phyloP scores from a whole-genome alignment of 495 filamentous ascomycete species.

The Neurospora cerealis region DNA sequence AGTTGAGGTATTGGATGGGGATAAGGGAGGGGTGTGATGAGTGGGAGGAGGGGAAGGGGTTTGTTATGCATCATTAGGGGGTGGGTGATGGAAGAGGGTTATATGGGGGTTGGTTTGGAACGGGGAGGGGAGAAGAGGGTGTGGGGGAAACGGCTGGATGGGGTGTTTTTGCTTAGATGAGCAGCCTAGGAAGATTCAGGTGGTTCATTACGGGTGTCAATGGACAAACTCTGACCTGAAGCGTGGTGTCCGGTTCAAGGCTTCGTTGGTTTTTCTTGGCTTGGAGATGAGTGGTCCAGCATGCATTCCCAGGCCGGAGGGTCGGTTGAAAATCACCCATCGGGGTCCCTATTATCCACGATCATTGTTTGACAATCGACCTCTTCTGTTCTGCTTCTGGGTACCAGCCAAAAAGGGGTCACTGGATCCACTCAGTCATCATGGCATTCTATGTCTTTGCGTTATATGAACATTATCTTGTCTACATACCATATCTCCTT shows the following conservation, averaged over 20 bases:
- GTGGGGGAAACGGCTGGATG: background rate
- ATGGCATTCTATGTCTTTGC: background rate
- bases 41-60: slow-evolving; percentile 71
- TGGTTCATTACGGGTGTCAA: background rate
- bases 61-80: slow-evolving; percentile 52
- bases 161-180: background rate
- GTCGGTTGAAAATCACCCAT: background rate
- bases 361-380: background rate
- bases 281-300: background rate
- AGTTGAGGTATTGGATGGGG: slow-evolving; percentile 86
- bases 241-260: background rate
- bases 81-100: background rate
- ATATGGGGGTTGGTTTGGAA: background rate
- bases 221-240: background rate
- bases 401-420: background rate
- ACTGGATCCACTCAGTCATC: background rate
- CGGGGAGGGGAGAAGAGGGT: background rate
- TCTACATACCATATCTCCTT: background rate
- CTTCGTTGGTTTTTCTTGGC: background rate
- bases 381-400: background rate
- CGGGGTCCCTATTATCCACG: background rate
- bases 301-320: background rate
- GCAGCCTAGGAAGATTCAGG: background rate
- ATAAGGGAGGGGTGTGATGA: slow-evolving; percentile 67
- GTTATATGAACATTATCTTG: background rate